Evolutionary conservation across 441 rosid genomes (phyloP).

Genomic region (Syzygium syzygioides): DNA sequence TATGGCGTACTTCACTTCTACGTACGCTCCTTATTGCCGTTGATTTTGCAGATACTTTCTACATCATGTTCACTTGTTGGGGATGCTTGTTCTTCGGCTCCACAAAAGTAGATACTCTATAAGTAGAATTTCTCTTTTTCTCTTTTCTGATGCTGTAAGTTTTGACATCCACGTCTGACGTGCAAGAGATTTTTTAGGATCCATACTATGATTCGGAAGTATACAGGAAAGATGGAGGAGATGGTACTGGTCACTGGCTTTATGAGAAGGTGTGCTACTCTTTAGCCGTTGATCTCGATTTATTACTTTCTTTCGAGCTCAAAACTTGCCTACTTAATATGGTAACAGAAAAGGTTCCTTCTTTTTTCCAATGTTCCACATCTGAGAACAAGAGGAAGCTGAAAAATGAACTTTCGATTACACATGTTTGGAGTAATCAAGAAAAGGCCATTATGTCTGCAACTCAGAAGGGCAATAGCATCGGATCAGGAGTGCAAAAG

Average conservation of each 20-base stretch:
- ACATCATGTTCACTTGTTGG: constrained; percentile 88
- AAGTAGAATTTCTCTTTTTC: background rate
- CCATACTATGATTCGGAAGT: constrained; percentile 84
- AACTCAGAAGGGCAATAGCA: background rate
- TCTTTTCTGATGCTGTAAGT: background rate
- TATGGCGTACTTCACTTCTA: background rate
- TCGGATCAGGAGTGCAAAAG: background rate
- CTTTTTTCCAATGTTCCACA: background rate
- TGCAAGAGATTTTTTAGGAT: constrained; percentile 33
- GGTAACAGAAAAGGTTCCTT: background rate
- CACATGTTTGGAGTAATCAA: background rate
- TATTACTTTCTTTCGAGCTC: background rate
- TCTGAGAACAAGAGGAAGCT: background rate
- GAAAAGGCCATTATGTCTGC: background rate
- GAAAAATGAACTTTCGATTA: background rate
- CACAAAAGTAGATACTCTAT: constrained; percentile 38
- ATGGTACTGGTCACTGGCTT: constrained; percentile 80
- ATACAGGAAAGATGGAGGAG: constrained; percentile 85
- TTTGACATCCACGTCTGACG: background rate
- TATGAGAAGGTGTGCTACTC: constrained; percentile 58
- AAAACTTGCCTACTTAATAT: background rate
- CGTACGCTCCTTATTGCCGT: background rate
- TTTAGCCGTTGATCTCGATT: background rate
- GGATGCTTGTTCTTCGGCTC: constrained; percentile 80
- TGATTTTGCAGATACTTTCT: constrained; percentile 53